Percentiles rank a stretch among this genome's conserved stretches.
Conservation (phyloP, 164 flowering plant genomes). For the Nelumbo lutea region DNA sequence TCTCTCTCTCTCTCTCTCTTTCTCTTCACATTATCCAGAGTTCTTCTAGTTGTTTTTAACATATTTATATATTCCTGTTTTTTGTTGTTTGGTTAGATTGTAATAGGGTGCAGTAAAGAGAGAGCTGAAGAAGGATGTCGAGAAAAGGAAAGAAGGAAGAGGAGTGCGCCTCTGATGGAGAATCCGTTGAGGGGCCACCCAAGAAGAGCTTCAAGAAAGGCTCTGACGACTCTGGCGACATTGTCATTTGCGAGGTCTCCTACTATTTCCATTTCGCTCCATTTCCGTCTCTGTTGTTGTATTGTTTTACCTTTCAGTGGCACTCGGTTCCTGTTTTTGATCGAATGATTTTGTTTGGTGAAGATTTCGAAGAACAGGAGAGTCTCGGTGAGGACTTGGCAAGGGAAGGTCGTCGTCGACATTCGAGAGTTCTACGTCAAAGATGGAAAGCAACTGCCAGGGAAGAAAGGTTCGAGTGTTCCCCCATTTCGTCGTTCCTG, state of each 20-base stretch:
- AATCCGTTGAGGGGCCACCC: background rate
- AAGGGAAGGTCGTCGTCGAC: constrained; percentile 49
- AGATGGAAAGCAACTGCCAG: constrained; percentile 62
- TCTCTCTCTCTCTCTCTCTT: too few relatives aligned
- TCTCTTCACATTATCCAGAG: too few relatives aligned
- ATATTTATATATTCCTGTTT: too few relatives aligned
- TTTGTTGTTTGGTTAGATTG: too few relatives aligned
- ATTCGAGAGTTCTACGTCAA: constrained; percentile 61
- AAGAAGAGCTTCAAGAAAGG: background rate
- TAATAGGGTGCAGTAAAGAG: too few relatives aligned
- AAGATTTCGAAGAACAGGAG: constrained; percentile 52
- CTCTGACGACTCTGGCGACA: background rate
- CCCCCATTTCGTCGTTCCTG: background rate
- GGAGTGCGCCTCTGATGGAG: background rate
- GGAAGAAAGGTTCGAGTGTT: constrained; percentile 46
- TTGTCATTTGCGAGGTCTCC: background rate
- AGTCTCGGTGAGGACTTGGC: constrained; percentile 53
- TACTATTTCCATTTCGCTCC: background rate
- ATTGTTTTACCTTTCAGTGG: too few relatives aligned
- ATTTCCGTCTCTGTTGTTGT: background rate
- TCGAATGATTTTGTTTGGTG: background rate
- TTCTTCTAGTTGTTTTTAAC: too few relatives aligned
- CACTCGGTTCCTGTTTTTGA: background rate
- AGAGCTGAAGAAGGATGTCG: background rate
- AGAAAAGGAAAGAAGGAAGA: background rate